Conservation (phyloP, 2,329 filamentous ascomycete genomes). For the Pseudogymnoascus sp. region DNA sequence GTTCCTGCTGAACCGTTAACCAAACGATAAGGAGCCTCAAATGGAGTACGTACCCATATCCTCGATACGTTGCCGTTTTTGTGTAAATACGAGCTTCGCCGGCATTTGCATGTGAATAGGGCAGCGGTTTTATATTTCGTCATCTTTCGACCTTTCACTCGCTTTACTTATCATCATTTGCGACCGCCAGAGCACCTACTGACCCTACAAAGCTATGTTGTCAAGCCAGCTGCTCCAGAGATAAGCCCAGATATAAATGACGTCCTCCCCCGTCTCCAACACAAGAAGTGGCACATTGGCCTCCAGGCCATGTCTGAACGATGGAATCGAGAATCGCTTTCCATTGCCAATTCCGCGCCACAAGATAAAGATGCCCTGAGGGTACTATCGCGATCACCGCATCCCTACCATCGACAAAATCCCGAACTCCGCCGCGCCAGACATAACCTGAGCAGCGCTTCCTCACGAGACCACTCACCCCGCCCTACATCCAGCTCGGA, state of each 20-base stretch:
- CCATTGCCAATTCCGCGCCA: constrained; percentile 15
- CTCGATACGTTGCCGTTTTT: background rate
- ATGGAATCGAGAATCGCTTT: constrained; percentile 5
- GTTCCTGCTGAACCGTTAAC: background rate
- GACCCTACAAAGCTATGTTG: background rate
- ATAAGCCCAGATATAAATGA: constrained; percentile 1
- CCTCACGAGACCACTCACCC: constrained; percentile 18
- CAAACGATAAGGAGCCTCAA: constrained; percentile 1
- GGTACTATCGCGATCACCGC: constrained; percentile 46
- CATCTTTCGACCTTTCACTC: background rate
- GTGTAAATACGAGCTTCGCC: constrained; percentile 5
- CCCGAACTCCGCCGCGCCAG: constrained; percentile 46
- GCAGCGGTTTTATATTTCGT: background rate
- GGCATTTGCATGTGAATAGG: constrained; percentile 4
- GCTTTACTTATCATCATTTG: constrained; percentile 3
- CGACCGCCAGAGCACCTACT: background rate
- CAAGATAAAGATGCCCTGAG: constrained; percentile 20
- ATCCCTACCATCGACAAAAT: constrained; percentile 56
- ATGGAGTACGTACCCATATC: constrained; percentile 1
- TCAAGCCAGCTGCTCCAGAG: background rate
- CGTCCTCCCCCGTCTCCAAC: background rate
- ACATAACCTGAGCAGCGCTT: constrained; percentile 27
- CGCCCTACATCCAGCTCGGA: constrained; percentile 22
- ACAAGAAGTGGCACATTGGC: constrained; percentile 5
- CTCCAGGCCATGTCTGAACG: background rate